Conservation (phyloP, 352 stramenopile genomes). For the Globisporangium nunn region DNA sequence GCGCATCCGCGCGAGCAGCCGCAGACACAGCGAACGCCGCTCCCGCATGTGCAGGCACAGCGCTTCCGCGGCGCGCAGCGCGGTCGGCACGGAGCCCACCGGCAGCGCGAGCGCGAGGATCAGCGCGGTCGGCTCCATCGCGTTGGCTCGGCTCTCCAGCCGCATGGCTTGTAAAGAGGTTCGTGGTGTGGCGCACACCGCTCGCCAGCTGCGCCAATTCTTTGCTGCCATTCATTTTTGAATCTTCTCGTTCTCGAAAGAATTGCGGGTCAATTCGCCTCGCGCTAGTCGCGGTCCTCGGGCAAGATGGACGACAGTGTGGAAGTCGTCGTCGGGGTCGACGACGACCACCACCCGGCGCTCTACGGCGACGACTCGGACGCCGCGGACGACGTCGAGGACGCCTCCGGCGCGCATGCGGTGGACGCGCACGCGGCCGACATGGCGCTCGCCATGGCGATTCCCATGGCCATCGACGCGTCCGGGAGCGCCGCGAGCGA, state of each 20-base stretch:
- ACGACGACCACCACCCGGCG: neutral
- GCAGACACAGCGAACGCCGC: constrained; percentile 1
- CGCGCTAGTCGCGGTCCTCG: neutral
- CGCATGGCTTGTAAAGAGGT: no score
- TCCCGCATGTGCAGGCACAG: neutral
- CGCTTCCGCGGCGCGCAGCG: neutral
- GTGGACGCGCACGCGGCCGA: neutral
- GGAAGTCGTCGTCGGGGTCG: neutral
- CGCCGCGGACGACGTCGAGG: neutral
- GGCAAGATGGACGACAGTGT: neutral
- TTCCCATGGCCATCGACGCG: neutral
- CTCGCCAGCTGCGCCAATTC: neutral
- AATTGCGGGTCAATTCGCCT: neutral
- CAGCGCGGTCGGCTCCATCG: constrained; percentile 4
- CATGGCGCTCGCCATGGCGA: neutral
- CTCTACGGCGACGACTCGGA: neutral
- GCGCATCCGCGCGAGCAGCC: constrained; percentile 1
- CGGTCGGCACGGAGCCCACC: neutral
- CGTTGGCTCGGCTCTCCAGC: no score
- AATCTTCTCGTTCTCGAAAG: neutral
- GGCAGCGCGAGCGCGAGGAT: constrained; percentile 6
- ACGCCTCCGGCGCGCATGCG: neutral
- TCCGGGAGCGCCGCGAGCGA: neutral
- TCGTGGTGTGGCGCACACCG: no score
- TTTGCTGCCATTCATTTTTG: neutral